Conservation (phyloP, 495 filamentous ascomycete species). For the Podospora pseudocomata region DNA sequence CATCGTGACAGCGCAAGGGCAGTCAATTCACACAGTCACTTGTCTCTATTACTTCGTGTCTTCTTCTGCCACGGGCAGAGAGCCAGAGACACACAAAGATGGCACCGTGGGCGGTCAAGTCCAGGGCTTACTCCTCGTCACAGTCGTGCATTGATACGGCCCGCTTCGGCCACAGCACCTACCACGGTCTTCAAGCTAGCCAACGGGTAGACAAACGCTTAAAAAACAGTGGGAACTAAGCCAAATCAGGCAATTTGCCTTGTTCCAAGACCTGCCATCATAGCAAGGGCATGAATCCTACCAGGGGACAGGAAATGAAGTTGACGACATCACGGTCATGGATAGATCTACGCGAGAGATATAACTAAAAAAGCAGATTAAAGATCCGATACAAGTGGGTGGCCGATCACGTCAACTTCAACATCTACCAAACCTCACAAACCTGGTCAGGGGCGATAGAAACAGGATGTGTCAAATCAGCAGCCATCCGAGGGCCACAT, state of each 20-base stretch:
- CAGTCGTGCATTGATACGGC: slow-evolving; percentile 7
- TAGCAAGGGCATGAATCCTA: neutral
- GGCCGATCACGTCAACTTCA: neutral
- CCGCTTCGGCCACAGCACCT: neutral
- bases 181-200: neutral
- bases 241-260: neutral
- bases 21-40: neutral
- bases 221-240: neutral
- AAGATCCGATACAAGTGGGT: neutral
- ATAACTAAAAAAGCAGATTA: neutral
- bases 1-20: neutral
- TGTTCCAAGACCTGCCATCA: slow-evolving; percentile 4
- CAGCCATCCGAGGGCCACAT: slow-evolving; percentile 24
- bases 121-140: slow-evolving; percentile 1
- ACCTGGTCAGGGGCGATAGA: slow-evolving; percentile 2
- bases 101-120: neutral
- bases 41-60: neutral
- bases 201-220: neutral
- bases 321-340: neutral
- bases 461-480: slow-evolving; percentile 19
- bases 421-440: neutral
- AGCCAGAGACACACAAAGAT: neutral
- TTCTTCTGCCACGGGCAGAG: too few species aligned
- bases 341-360: neutral
- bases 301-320: neutral